Conservation (phyloP, 306 rosid genomes). For the Rosa chinensis region DNA sequence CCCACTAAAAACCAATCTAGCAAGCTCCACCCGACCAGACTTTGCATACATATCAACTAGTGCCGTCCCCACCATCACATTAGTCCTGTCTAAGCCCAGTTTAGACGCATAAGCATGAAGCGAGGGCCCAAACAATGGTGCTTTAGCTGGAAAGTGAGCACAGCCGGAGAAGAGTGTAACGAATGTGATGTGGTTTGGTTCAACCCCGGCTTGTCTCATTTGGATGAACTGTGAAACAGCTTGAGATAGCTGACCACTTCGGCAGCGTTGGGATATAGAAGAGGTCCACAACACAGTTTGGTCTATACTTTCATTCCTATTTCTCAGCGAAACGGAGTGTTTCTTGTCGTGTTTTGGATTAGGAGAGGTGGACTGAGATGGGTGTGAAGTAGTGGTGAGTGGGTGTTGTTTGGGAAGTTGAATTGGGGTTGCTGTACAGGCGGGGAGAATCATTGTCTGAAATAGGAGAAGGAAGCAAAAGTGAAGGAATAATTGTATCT, state of each 20-base stretch:
- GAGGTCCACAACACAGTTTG: constrained; percentile 71
- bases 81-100: constrained; percentile 42
- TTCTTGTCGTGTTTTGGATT: constrained; percentile 16
- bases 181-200: constrained; percentile 71
- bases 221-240: constrained; percentile 53
- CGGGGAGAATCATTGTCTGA: constrained; percentile 38
- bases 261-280: constrained; percentile 64
- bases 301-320: constrained; percentile 25
- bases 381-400: constrained; percentile 20
- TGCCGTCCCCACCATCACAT: constrained; percentile 85
- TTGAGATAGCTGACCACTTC: constrained; percentile 53
- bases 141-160: constrained; percentile 45
- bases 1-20: constrained; percentile 59
- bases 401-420: constrained; percentile 40
- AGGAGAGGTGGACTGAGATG: constrained; percentile 19
- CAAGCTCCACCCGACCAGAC: constrained; percentile 39
- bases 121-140: constrained; percentile 43
- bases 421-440: constrained; percentile 31
- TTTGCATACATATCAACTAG: constrained; percentile 76
- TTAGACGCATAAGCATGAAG: constrained; percentile 61
- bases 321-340: constrained; percentile 31
- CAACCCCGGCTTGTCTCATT: constrained; percentile 63
- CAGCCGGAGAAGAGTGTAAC: constrained; percentile 74
- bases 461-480: too few species aligned
- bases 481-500: too few species aligned